Evolutionary conservation across 192 early-diverging fungal species (phyloP).

Genomic region (Pilobolus umbonatus): DNA sequence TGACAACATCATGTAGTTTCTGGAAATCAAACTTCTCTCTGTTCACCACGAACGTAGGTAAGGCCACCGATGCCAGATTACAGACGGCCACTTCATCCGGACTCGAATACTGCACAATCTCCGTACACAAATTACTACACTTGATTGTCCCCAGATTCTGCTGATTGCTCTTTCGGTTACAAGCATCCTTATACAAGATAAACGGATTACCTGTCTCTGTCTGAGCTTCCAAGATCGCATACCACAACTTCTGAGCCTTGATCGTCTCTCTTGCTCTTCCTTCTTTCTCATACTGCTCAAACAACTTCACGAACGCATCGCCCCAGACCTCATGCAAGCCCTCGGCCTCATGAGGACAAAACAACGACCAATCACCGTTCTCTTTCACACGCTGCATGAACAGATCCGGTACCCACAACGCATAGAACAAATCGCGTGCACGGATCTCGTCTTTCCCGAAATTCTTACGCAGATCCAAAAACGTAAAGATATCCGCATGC

Average conservation of each 20-base stretch:
- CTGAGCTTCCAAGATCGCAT: conserved; percentile 91
- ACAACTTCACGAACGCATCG: conserved; percentile 83
- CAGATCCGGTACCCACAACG: conserved; percentile 95
- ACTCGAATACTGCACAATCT: conserved; percentile 94
- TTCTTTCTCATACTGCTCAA: conserved; percentile 76
- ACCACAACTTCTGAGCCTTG: conserved; percentile 98
- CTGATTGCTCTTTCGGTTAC: conserved; percentile 99
- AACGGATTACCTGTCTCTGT: conserved; percentile 97
- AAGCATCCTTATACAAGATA: conserved; percentile 99
- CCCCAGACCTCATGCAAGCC: conserved; percentile 91
- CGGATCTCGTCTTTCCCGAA: conserved; percentile 96
- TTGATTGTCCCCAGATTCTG: conserved; percentile 99
- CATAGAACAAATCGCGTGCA: conserved; percentile 96
- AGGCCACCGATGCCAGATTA: conserved; percentile 91
- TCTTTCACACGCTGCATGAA: conserved; percentile 97
- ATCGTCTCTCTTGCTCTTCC: conserved; percentile 85
- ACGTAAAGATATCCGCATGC: conserved; percentile 97
- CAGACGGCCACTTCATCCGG: conserved; percentile 98
- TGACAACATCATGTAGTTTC: conserved; percentile 74
- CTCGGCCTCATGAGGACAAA: conserved; percentile 92
- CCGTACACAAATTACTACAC: conserved; percentile 97
- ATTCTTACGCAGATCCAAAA: conserved; percentile 96
- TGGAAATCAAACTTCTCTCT: conserved; percentile 73
- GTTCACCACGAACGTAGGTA: conserved; percentile 79
- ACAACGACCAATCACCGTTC: conserved; percentile 91